Conservation (phyloP, 73 alveolate genomes). For the Symbiodinium natans region DNA sequence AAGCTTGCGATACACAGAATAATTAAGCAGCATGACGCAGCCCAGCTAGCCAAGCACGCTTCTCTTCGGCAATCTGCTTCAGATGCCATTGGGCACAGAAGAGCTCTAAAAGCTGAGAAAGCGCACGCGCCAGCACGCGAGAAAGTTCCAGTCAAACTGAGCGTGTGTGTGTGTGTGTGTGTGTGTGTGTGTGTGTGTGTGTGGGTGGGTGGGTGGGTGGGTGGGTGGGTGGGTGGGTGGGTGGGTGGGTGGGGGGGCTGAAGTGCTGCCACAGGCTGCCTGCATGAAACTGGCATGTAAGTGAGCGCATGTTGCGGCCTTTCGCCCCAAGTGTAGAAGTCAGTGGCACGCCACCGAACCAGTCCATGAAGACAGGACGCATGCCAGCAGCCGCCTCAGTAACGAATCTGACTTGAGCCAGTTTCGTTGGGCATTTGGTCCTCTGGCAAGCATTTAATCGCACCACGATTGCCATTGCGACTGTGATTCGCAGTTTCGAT, state of each 20-base stretch:
- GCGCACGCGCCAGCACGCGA: too few relatives aligned
- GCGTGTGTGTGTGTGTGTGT: not conserved
- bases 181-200: not conserved
- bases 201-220: not conserved
- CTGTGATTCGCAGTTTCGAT: too few relatives aligned
- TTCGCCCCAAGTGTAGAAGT: too few relatives aligned
- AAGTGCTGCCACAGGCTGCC: too few relatives aligned
- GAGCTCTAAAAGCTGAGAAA: not conserved
- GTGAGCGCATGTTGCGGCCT: too few relatives aligned
- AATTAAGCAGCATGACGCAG: too few relatives aligned
- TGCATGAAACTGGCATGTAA: too few relatives aligned
- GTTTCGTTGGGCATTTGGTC: too few relatives aligned
- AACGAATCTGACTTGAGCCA: too few relatives aligned
- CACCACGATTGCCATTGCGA: too few relatives aligned
- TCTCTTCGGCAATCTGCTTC: not conserved
- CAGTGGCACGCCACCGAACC: not conserved
- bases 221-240: not conserved
- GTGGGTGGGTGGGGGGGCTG: not conserved
- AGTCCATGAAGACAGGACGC: not conserved
- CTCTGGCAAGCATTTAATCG: too few relatives aligned
- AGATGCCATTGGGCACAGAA: constrained; percentile 17
- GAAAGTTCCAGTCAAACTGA: not conserved
- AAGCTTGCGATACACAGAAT: too few relatives aligned
- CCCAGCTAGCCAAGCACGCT: not conserved
- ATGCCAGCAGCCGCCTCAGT: not conserved